A percentile compares a stretch with the other conserved stretches of the same genome.
Conservation (phyloP, 352 stramenopile genomes). For the Stramenopiles sp. region DNA sequence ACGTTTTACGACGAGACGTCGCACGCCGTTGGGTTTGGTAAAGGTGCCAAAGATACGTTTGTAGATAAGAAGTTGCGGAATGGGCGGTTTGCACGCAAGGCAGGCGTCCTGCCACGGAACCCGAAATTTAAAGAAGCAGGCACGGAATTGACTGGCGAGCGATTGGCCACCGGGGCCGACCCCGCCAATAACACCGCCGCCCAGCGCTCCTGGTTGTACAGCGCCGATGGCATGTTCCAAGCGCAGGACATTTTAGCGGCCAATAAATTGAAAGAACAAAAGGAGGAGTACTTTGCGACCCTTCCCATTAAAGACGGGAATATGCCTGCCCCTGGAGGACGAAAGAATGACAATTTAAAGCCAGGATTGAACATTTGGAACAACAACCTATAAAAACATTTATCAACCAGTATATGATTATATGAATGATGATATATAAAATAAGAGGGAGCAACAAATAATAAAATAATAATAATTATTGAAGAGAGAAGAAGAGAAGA, state of each 20-base stretch:
- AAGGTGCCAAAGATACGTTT: neutral
- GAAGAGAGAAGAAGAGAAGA: too few species aligned
- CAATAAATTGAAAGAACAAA: neutral
- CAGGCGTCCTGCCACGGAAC: neutral
- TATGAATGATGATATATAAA: too few species aligned
- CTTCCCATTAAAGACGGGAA: neutral
- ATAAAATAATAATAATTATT: too few species aligned
- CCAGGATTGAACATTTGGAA: conserved; percentile 6
- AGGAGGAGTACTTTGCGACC: neutral
- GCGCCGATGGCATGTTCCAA: neutral
- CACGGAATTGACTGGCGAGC: neutral
- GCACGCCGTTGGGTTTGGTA: neutral
- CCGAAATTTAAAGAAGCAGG: conserved; percentile 6
- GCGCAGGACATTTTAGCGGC: neutral
- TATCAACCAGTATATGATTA: too few species aligned
- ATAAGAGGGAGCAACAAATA: too few species aligned
- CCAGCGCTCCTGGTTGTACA: neutral
- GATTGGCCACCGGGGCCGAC: neutral
- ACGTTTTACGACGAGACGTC: neutral
- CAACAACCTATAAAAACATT: too few species aligned
- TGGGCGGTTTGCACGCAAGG: neutral
- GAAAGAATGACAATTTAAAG: neutral
- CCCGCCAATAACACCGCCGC: neutral
- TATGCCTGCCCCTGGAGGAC: neutral
- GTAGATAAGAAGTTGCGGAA: neutral